phyloP scores from a whole-genome alignment of 257 asterid species.

The Solanum tarapatanum region DNA sequence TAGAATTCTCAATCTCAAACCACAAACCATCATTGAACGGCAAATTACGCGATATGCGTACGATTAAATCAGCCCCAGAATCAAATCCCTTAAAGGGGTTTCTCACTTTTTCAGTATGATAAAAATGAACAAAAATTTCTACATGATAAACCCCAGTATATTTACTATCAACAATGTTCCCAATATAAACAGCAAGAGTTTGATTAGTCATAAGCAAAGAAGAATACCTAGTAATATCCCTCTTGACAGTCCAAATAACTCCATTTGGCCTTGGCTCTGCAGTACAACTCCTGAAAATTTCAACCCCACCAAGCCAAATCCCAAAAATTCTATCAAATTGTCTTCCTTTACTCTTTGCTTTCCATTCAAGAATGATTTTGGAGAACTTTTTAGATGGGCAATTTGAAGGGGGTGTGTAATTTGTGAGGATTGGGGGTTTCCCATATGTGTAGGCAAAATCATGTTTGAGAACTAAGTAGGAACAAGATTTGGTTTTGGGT shows the following conservation, averaged over 20 bases:
- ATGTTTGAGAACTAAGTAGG: constrained; percentile 35
- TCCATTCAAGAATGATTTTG: constrained; percentile 62
- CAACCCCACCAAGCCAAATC: constrained; percentile 79
- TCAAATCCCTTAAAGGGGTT: constrained; percentile 4
- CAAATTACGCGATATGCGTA: constrained; percentile 52
- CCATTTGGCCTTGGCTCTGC: constrained; percentile 48
- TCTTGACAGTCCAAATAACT: constrained; percentile 60
- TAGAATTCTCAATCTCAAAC: constrained; percentile 55
- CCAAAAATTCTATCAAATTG: constrained; percentile 79
- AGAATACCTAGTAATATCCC: constrained; percentile 63
- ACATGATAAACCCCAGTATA: constrained; percentile 78
- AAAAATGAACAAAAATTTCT: constrained; percentile 45
- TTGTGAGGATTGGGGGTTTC: constrained; percentile 36
- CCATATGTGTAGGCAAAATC: constrained; percentile 46
- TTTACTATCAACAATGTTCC: constrained; percentile 45
- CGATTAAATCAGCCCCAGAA: constrained; percentile 46
- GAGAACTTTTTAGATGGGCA: constrained; percentile 32
- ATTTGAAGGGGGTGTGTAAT: constrained; percentile 35
- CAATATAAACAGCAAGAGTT: constrained; percentile 52
- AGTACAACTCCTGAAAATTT: constrained; percentile 74
- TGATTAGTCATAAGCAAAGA: constrained; percentile 45
- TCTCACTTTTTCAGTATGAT: constrained; percentile 24
- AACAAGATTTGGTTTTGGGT: constrained; percentile 37
- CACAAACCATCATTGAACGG: constrained; percentile 67
- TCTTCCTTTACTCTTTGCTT: constrained; percentile 49